phyloP scores from a whole-genome alignment of 2,329 filamentous ascomycete genomes.

The Myotisia sp. region DNA sequence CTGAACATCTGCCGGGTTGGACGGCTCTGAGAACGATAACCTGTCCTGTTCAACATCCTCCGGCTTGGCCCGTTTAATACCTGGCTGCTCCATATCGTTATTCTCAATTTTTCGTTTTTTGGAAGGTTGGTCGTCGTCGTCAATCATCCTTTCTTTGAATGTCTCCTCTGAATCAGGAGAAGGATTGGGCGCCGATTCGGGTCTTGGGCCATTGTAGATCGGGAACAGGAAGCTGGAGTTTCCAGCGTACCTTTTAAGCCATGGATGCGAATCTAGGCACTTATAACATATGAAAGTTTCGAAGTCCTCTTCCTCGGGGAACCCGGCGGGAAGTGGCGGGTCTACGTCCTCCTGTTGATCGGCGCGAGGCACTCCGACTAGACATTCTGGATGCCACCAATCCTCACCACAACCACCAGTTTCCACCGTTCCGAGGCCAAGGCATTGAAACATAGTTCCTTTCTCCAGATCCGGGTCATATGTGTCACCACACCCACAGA shows the following conservation, averaged over 20 bases:
- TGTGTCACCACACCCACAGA: conserved; percentile 76
- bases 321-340: conserved; percentile 63
- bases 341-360: conserved; percentile 35
- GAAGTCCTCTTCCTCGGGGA: conserved; percentile 79
- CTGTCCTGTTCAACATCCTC: conserved; percentile 10
- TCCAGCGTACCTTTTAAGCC: conserved; percentile 81
- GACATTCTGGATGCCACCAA: conserved; percentile 91
- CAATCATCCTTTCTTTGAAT: not conserved
- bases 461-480: conserved; percentile 84
- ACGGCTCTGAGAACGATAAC: not conserved
- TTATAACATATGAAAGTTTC: conserved; percentile 89
- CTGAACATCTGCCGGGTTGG: conserved; percentile 8
- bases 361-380: conserved; percentile 60
- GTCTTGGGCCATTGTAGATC: conserved; percentile 35
- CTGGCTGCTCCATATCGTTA: conserved; percentile 25
- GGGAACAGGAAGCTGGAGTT: conserved; percentile 64
- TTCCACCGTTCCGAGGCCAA: conserved; percentile 66
- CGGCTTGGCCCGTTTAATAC: conserved; percentile 42
- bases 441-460: conserved; percentile 95
- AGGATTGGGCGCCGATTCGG: conserved; percentile 3
- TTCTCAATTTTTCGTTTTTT: conserved; percentile 55
- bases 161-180: not conserved
- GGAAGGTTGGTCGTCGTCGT: conserved; percentile 11
- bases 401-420: conserved; percentile 89
- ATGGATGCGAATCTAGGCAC: conserved; percentile 73